Conservation (phyloP, 2,329 filamentous ascomycete genomes). For the Xylariomycetidae sp. region DNA sequence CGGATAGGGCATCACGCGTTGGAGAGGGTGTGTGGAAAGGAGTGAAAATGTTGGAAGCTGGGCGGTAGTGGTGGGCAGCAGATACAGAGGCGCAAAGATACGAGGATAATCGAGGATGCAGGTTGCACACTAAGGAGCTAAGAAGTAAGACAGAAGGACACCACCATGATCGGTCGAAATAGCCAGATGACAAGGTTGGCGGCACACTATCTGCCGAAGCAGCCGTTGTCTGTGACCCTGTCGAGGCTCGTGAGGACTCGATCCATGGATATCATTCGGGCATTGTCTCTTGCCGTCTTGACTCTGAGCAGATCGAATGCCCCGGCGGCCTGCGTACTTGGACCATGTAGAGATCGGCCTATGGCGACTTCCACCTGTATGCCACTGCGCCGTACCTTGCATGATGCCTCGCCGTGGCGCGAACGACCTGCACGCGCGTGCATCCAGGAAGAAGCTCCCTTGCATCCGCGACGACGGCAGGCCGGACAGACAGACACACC, state of each 20-base stretch:
- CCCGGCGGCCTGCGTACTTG: too few relatives aligned
- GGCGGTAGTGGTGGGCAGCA: too few relatives aligned
- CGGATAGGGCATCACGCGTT: conserved; percentile 18
- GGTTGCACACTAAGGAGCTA: conserved; percentile 3
- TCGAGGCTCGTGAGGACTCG: conserved; percentile 23
- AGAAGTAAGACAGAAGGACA: conserved; percentile 20
- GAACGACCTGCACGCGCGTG: too few relatives aligned
- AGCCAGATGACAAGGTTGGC: conserved; percentile 26
- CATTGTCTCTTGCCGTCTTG: too few relatives aligned
- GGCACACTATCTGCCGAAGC: conserved; percentile 14
- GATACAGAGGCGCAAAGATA: conserved; percentile 18
- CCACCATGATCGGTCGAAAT: conserved; percentile 13
- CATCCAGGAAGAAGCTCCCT: too few relatives aligned
- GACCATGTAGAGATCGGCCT: too few relatives aligned
- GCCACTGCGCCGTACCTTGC: conserved; percentile 27
- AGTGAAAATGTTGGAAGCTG: conserved; percentile 6
- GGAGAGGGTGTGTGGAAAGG: conserved; percentile 20
- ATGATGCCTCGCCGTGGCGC: conserved; percentile 13
- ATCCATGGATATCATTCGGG: conserved; percentile 29
- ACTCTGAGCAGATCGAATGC: conserved; percentile 19
- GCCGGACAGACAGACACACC: too few relatives aligned
- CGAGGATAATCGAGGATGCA: conserved; percentile 13
- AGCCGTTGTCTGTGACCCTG: conserved; percentile 19
- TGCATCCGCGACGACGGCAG: too few relatives aligned
- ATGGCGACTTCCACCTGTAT: too few relatives aligned